Percentiles rank a stretch among this genome's conserved stretches.
Evolutionary conservation across 768 basidiomycete genomes (phyloP).

Genomic region (Tubosaeta sp.): DNA sequence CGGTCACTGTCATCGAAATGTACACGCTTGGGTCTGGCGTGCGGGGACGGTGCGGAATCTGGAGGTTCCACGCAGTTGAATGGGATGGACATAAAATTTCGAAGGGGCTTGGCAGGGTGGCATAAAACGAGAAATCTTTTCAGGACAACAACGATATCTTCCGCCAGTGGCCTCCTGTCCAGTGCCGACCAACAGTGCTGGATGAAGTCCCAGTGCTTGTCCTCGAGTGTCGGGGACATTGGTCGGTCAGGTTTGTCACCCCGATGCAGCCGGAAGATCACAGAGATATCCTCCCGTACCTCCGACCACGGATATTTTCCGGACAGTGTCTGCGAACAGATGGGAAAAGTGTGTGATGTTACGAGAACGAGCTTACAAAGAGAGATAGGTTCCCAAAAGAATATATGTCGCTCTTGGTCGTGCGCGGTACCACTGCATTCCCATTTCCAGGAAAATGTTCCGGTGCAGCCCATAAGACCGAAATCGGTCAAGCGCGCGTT

Average conservation of each 20-base stretch:
- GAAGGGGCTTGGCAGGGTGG: not conserved
- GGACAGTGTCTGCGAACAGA: slow-evolving; percentile 17
- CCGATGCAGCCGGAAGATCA: slow-evolving; percentile 6
- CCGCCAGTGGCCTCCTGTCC: not conserved
- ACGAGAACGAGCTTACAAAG: slow-evolving; percentile 12
- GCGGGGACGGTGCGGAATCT: not conserved
- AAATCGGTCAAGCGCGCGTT: slow-evolving; percentile 42
- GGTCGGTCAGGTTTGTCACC: slow-evolving; percentile 5
- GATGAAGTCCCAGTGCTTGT: slow-evolving; percentile 5
- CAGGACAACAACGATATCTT: not conserved
- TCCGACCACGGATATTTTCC: slow-evolving; percentile 5
- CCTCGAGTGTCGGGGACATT: not conserved
- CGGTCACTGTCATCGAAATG: too few species aligned
- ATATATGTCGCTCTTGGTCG: slow-evolving; percentile 13
- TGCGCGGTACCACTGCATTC: slow-evolving; percentile 8
- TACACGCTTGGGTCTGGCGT: too few species aligned
- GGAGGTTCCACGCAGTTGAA: not conserved
- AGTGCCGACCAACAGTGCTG: slow-evolving; percentile 2
- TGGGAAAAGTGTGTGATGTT: not conserved
- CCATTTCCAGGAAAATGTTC: slow-evolving; percentile 17
- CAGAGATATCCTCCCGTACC: not conserved
- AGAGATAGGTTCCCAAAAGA: slow-evolving; percentile 27
- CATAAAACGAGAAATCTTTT: not conserved
- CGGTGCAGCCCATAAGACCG: slow-evolving; percentile 40
- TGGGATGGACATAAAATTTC: not conserved